A percentile compares a stretch with the other conserved stretches of the same genome.
These are phyloP conservation scores for Boechera divaricarpa DNA, from an alignment of 345 rosid genomes.

Conservation along the genomic window DNA sequence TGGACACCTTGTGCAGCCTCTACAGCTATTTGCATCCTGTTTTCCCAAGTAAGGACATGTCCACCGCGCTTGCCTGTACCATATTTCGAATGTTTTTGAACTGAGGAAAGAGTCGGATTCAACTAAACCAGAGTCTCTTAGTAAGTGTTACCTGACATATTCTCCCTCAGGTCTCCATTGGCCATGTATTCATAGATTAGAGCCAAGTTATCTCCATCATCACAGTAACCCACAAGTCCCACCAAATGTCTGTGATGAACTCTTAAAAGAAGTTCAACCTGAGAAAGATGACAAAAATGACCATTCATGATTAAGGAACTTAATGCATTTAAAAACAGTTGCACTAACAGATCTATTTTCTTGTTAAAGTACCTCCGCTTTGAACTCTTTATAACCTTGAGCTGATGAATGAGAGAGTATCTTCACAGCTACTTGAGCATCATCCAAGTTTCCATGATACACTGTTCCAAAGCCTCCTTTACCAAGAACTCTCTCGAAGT, in stretches of 20 bases:
- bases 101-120: neutral
- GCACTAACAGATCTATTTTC: neutral
- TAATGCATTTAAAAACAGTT: neutral
- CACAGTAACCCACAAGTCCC: conserved; percentile 56
- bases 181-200: conserved; percentile 60
- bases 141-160: conserved; percentile 46
- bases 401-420: conserved; percentile 47
- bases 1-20: conserved; percentile 62
- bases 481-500: conserved; percentile 44
- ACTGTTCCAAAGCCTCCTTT: conserved; percentile 46
- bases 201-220: conserved; percentile 51
- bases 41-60: conserved; percentile 50
- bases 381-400: conserved; percentile 50
- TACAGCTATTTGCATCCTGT: conserved; percentile 53
- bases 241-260: conserved; percentile 59
- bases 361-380: conserved; percentile 42
- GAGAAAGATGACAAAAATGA: neutral
- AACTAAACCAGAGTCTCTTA: neutral
- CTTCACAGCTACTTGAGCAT: conserved; percentile 42
- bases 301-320: neutral
- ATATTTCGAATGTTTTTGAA: neutral
- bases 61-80: conserved; percentile 39
- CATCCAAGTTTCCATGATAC: conserved; percentile 35
- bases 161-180: conserved; percentile 49
- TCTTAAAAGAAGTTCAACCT: conserved; percentile 57